phyloP scores from a whole-genome alignment of 345 rosid species.

The Gossypium mustelinum region DNA sequence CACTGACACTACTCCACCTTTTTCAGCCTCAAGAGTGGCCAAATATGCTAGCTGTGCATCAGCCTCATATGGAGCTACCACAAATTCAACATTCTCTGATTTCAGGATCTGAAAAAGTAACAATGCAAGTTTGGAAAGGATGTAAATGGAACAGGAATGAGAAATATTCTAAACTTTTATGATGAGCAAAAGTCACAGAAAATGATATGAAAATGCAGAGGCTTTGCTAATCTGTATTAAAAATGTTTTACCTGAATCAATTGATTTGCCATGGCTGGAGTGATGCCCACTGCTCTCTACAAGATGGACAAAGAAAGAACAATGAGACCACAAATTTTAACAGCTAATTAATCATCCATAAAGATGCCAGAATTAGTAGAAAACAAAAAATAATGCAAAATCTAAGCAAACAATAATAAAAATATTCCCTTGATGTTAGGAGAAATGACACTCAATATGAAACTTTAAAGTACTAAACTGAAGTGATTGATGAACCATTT shows the following conservation, averaged over 20 bases:
- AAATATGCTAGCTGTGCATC: constrained; percentile 91
- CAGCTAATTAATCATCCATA: background rate
- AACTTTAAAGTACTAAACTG: background rate
- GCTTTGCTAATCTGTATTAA: background rate
- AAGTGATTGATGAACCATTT: background rate
- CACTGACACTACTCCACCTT: constrained; percentile 79
- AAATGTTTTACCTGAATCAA: constrained; percentile 56
- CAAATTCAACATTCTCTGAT: constrained; percentile 69
- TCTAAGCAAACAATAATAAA: background rate
- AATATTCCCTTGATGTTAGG: background rate
- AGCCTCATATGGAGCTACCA: constrained; percentile 96
- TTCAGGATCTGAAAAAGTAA: constrained; percentile 51
- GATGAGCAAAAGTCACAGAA: background rate
- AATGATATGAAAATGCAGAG: background rate
- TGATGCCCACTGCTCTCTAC: constrained; percentile 77
- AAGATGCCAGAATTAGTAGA: background rate
- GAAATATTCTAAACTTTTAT: background rate
- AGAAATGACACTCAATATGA: background rate
- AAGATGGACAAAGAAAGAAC: background rate
- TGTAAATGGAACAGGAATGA: background rate
- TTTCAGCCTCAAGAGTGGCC: constrained; percentile 52
- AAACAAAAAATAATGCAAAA: background rate
- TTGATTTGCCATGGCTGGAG: constrained; percentile 76
- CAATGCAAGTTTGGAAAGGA: constrained; percentile 7
- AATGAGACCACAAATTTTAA: background rate